Conservation (phyloP, 208 protist species). For the Leishmania guyanensis region DNA sequence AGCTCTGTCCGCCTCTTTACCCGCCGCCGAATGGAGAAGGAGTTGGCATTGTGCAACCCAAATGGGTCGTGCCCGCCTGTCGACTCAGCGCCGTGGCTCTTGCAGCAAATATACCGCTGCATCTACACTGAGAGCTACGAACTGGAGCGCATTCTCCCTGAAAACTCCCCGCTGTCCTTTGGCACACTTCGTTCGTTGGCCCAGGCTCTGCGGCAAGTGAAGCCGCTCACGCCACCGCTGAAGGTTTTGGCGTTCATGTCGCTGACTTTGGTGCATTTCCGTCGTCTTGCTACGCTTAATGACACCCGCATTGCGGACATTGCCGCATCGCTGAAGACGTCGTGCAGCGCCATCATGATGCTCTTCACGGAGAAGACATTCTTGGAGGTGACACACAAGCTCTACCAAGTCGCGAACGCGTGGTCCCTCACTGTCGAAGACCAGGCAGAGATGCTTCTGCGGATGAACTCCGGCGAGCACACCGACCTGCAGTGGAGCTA, state of each 20-base stretch:
- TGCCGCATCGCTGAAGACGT: slow-evolving; percentile 57
- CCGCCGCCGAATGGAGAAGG: slow-evolving; percentile 35
- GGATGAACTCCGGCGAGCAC: slow-evolving; percentile 34
- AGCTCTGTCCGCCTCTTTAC: slow-evolving; percentile 53
- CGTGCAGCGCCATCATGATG: slow-evolving; percentile 55
- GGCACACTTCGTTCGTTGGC: slow-evolving; percentile 49
- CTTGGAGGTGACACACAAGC: slow-evolving; percentile 41
- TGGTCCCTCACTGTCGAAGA: slow-evolving; percentile 60
- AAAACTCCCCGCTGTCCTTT: slow-evolving; percentile 50
- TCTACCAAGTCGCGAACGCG: slow-evolving; percentile 46
- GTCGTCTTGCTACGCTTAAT: slow-evolving; percentile 48
- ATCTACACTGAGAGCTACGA: slow-evolving; percentile 72
- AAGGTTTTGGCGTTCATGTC: slow-evolving; percentile 68
- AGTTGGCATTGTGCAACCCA: slow-evolving; percentile 44
- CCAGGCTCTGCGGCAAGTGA: slow-evolving; percentile 37
- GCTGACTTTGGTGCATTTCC: slow-evolving; percentile 63
- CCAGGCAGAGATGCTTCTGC: slow-evolving; percentile 63
- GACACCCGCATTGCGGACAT: slow-evolving; percentile 54
- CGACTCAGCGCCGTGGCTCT: slow-evolving; percentile 63
- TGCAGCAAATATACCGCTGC: slow-evolving; percentile 56
- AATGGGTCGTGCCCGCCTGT: slow-evolving; percentile 14
- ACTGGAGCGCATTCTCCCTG: slow-evolving; percentile 58
- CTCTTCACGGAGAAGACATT: slow-evolving; percentile 63
- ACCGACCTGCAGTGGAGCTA: slow-evolving; percentile 51
- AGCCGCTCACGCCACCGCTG: slow-evolving; percentile 34